Evolutionary conservation across 2,329 filamentous ascomycete genomes (phyloP).

Genomic region (Xylaria sp.): DNA sequence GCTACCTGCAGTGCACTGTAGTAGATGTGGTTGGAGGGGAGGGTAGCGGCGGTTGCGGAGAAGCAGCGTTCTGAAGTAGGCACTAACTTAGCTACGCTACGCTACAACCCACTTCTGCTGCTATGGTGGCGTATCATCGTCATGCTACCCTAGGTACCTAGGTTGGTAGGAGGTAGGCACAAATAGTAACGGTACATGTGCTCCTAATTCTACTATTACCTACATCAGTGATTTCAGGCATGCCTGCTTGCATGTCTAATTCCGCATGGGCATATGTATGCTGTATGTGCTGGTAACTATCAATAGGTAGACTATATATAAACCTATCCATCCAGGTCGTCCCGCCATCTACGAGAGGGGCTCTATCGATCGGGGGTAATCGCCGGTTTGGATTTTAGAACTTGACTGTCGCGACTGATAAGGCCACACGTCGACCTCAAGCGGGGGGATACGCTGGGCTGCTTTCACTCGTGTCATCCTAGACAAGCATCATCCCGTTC

Average conservation of each 20-base stretch:
- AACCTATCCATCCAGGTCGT: not conserved
- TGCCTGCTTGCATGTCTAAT: not conserved
- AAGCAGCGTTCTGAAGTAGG: constrained; percentile 11
- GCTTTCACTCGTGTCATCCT: constrained; percentile 8
- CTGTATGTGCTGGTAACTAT: not conserved
- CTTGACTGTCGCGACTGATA: not conserved
- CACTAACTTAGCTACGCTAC: not conserved
- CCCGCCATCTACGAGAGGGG: constrained; percentile 11
- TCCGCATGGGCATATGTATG: not conserved
- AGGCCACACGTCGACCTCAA: constrained; percentile 3
- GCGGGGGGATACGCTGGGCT: constrained; percentile 9
- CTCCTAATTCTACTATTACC: not conserved
- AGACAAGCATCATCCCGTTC: constrained; percentile 10
- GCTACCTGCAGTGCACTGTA: not conserved
- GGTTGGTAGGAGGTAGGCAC: not conserved
- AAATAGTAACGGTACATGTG: not conserved
- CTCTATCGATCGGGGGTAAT: constrained; percentile 20
- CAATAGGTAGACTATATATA: not conserved
- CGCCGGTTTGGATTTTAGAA: constrained; percentile 11
- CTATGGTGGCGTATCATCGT: not conserved
- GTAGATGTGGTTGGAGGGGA: not conserved
- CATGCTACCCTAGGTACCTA: not conserved
- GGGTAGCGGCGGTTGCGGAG: constrained; percentile 32
- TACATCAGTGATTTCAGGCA: not conserved
- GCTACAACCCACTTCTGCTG: constrained; percentile 17